Percentiles rank a stretch among this genome's conserved stretches.
Conservation (phyloP, 495 filamentous ascomycete genomes). For the Penicillium lividum region DNA sequence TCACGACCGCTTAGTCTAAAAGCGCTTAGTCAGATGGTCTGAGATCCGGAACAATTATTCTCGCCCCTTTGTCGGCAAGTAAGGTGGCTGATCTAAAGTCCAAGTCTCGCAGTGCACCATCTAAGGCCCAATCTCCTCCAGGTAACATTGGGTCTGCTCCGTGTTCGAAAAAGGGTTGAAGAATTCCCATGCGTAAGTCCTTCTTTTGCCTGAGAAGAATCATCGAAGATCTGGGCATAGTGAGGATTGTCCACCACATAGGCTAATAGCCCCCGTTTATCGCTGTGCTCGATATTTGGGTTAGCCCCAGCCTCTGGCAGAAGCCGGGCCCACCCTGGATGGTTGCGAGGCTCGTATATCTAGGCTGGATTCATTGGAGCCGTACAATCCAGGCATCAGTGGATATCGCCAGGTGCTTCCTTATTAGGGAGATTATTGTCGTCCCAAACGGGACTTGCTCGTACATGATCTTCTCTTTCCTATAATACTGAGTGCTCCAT, state of each 20-base stretch:
- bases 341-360: too few species aligned
- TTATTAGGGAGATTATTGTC: too few species aligned
- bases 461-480: too few species aligned
- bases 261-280: neutral
- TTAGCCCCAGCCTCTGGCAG: neutral
- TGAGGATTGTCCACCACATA: neutral
- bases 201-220: neutral
- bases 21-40: neutral
- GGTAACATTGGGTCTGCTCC: neutral
- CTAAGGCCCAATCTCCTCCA: neutral
- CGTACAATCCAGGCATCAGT: too few species aligned
- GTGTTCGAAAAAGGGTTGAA: neutral
- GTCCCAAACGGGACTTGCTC: too few species aligned
- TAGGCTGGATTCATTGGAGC: too few species aligned
- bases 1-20: neutral
- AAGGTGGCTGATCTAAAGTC: neutral
- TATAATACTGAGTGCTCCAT: too few species aligned
- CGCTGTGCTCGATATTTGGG: neutral
- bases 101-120: neutral
- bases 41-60: neutral
- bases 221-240: neutral
- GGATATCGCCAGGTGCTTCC: too few species aligned
- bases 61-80: neutral
- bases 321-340: neutral
- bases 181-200: neutral